Evolutionary conservation across 2,329 filamentous ascomycete species (phyloP), one percentile per base, ranked within the genome.

Genomic region (Parascedosporium putredinis): DNA sequence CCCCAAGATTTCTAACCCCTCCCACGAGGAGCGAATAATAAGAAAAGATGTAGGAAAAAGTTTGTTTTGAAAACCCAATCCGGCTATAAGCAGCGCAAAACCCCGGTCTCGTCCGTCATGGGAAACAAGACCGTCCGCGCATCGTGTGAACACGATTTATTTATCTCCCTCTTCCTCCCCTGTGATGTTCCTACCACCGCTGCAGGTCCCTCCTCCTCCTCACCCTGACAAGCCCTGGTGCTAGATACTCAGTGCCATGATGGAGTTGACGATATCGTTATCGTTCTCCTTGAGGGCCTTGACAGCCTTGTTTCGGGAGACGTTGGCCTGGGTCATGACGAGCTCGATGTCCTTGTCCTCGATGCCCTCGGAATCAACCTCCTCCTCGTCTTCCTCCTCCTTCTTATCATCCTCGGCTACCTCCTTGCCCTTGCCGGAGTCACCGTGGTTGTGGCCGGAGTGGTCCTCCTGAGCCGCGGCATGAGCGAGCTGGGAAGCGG

Each of bases 221-320:
- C n/a, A 40, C 31, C 25, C 27, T 31, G 12, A 12, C 27, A 6
- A 31, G 6, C 7, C 12, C 12, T 31, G 18, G 46, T 49, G 50
- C 67, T 75, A 90, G 78, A 88, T 83, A 76, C 86, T 89, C 69
- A 98, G 75, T 60, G 91, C 90, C 93, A 98, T 98, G 76, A 98
- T 98, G 62, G 93, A 96, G 80, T 98, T 98, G 78, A 98, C 93
- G 75, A 98, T 98, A 68, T 98, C 93, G 65, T 97, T 96, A 75
- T 97, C 91, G 68, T 98, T 98, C 78, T 97, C 93, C 78, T 89
- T 90, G 66, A 98, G 79, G 51, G 94, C 93, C 76, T 97, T 98
- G 76, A 98, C 82, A 54, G 93, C 93, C 83, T 97, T 97, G 76
- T 95, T 96, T 70, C 93, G 82, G 61, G 88, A 95, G 62, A 98